Base-by-base conservation (phyloP, 228 moss, liverwort and hornwort species). In the Sphagnum magellanicum region DNA sequence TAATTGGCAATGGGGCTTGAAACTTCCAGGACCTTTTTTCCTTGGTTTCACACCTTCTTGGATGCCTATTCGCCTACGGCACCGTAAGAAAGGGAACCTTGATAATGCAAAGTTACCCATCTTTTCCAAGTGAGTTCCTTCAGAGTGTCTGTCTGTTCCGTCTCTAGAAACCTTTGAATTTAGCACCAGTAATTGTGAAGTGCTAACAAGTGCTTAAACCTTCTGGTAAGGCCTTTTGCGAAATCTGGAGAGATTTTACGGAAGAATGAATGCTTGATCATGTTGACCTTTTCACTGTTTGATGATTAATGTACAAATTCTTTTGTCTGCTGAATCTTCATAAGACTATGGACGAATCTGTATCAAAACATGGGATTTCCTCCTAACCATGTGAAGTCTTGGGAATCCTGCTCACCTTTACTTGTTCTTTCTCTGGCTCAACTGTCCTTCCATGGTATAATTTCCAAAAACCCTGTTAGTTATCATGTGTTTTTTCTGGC, bases 1-100 rank as follows among this genome's bases (percentile, higher is more conserved):
- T 80, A 91, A 90, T 65, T 98, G 98, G 98, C 94, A 98, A 80
- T 98, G 98, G 98, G 98, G 94, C 46, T 68, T 98, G 60, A 81
- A 80, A 65, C 77, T 98, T 6, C 98, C 98, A 12, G 87, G 89
- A 8, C 82, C 83, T 0, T 90, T 78, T 67, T 94, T 94, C 68
- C 60, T 98, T 70, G 98, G 90, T 52, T 81, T 98, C 74, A 84
- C 89, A 53, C 98, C 94, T 32, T 86, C 94, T 9, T 87, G 80
- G 79, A 74, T 90, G 70, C 98, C 98, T 12, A 70, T 98, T 78
- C 85, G 84, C 59, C 79, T 98, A 72, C 92, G 94, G 4, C 71
- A 73, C 60, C 92, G 81, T 68, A 92, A 73, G 68, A 83, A 48
- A 63, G 89, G 89, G 58, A 81, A 81, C 51, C 78, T 77, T 67